These are phyloP conservation scores for Rubroshorea leprosula DNA, from an alignment of 345 rosid genomes.

Conservation along the genomic window DNA sequence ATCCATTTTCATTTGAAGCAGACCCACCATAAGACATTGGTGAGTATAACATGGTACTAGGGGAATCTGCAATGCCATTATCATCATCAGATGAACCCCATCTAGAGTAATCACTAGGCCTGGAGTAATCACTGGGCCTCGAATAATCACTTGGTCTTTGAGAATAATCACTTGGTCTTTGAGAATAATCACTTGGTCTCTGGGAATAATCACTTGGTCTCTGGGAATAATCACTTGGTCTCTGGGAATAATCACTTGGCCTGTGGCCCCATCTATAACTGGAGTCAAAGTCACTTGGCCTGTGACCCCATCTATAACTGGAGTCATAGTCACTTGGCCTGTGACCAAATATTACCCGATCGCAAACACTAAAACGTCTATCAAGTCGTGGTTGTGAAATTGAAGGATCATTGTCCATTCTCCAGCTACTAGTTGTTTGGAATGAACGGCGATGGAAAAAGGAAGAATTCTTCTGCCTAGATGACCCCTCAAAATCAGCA, in stretches of 20 bases:
- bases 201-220: too few species aligned
- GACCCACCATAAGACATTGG: slow-evolving; percentile 63
- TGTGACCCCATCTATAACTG: slow-evolving; percentile 21
- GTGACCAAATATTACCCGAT: slow-evolving; percentile 73
- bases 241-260: slow-evolving; percentile 50
- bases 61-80: slow-evolving; percentile 81
- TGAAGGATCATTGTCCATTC: slow-evolving; percentile 70
- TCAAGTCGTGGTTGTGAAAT: slow-evolving; percentile 64
- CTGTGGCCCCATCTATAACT: slow-evolving; percentile 26
- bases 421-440: slow-evolving; percentile 84
- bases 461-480: slow-evolving; percentile 70
- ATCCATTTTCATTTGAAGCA: slow-evolving; percentile 51
- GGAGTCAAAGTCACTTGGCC: slow-evolving; percentile 37
- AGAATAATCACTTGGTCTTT: slow-evolving; percentile 30
- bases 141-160: slow-evolving; percentile 49
- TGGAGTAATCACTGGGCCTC: slow-evolving; percentile 80
- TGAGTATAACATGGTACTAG: slow-evolving; percentile 68
- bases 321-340: slow-evolving; percentile 37
- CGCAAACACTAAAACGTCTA: slow-evolving; percentile 88
- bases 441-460: slow-evolving; percentile 88
- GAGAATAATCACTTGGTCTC: too few species aligned
- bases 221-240: too few species aligned
- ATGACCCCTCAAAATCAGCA: slow-evolving; percentile 95
- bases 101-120: slow-evolving; percentile 86
- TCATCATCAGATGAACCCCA: slow-evolving; percentile 98